Evolutionary conservation across 345 rosid species (phyloP).

Genomic region (Lenwebbia sp.): DNA sequence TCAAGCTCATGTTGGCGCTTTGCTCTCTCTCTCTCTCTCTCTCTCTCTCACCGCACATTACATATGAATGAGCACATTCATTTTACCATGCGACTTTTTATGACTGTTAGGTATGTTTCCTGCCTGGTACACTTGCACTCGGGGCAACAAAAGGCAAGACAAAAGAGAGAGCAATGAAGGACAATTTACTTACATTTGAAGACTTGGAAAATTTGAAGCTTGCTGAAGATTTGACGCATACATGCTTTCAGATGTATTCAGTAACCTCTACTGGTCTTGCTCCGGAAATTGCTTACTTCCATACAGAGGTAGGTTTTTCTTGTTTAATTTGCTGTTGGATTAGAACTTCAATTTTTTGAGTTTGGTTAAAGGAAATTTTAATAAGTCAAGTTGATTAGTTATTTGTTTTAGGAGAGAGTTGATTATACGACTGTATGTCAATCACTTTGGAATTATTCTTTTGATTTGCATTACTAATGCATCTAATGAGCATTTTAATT

Average conservation of each 20-base stretch:
- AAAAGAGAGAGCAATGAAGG: constrained; percentile 64
- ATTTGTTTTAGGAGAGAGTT: neutral
- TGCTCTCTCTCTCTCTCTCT: neutral
- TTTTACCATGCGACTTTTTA: neutral
- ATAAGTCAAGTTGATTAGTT: neutral
- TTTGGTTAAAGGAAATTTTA: neutral
- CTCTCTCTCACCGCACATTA: neutral
- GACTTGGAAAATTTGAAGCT: constrained; percentile 91
- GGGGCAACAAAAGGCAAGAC: constrained; percentile 93
- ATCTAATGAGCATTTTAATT: neutral
- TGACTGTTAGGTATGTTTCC: constrained; percentile 69
- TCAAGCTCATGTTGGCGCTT: neutral
- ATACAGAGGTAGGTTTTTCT: constrained; percentile 51
- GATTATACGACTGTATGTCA: neutral
- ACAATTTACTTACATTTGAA: constrained; percentile 74
- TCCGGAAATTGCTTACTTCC: constrained; percentile 97
- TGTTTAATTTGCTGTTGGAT: neutral
- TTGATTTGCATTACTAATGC: neutral
- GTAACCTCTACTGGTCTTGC: constrained; percentile 96
- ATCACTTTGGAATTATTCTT: neutral
- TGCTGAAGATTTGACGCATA: constrained; percentile 81
- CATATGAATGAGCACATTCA: neutral
- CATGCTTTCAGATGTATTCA: constrained; percentile 93
- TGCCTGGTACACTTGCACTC: constrained; percentile 93
- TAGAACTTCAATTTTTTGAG: neutral